Conservation (phyloP, 495 filamentous ascomycete genomes). For the Penicillium soppii region DNA sequence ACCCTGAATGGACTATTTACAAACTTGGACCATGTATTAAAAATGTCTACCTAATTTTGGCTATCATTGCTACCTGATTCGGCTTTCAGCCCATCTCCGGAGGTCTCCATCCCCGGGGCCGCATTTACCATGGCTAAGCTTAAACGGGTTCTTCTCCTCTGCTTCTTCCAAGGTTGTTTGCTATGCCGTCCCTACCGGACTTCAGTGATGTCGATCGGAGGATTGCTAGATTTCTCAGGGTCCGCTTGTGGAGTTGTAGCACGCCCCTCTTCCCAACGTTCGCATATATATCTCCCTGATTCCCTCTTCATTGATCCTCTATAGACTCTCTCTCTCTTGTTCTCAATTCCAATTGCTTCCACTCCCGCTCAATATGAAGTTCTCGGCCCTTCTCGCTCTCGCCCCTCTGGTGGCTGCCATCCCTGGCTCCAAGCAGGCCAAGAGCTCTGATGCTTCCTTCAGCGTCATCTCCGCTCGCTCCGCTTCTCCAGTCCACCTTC, state of each 20-base stretch:
- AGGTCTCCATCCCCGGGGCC: background rate
- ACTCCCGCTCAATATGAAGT: slow-evolving; percentile 23
- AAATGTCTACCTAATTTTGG: background rate
- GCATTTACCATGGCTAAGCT: background rate
- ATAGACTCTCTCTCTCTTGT: background rate
- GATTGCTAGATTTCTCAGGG: background rate
- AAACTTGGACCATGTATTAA: background rate
- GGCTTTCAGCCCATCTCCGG: background rate
- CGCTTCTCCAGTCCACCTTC: slow-evolving; percentile 34
- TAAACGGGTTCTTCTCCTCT: background rate
- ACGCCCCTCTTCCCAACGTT: background rate
- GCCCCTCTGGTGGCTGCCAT: slow-evolving; percentile 25
- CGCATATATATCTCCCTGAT: background rate
- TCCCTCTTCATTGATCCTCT: background rate
- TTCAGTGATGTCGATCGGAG: slow-evolving; percentile 3
- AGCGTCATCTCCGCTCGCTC: slow-evolving; percentile 32
- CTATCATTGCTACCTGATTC: background rate
- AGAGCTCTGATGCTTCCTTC: slow-evolving; percentile 20
- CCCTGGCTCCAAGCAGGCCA: slow-evolving; percentile 12
- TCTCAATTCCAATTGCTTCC: background rate
- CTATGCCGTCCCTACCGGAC: background rate
- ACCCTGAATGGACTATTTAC: background rate
- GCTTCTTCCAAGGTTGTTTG: background rate
- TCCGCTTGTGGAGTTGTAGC: slow-evolving; percentile 1
- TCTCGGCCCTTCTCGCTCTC: slow-evolving; percentile 25